A percentile compares a stretch with the other conserved stretches of the same genome.
phyloP scores from a whole-genome alignment of 2,329 filamentous ascomycete species.

The Seiridium unicorne region DNA sequence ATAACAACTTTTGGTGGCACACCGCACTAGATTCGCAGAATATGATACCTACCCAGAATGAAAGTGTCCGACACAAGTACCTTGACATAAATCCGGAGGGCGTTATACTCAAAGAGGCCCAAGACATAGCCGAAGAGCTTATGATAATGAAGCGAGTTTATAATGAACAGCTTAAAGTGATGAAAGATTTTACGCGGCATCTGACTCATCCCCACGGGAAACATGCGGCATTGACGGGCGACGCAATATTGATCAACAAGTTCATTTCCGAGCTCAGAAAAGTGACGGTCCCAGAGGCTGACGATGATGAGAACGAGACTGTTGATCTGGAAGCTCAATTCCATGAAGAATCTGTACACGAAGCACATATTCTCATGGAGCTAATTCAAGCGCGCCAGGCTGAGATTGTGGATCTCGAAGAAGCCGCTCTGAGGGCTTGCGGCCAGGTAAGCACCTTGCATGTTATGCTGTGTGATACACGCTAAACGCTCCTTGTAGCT shows the following conservation, averaged over 20 bases:
- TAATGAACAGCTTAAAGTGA: constrained; percentile 19
- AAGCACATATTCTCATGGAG: background rate
- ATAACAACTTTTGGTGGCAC: constrained; percentile 7
- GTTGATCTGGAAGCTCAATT: background rate
- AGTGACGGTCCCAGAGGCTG: background rate
- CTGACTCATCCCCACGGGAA: background rate
- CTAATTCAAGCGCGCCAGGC: background rate
- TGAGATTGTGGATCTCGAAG: constrained; percentile 18
- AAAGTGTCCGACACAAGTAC: constrained; percentile 4
- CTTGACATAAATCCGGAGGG: constrained; percentile 27
- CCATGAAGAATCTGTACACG: background rate
- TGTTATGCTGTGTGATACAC: background rate
- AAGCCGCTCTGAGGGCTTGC: constrained; percentile 16
- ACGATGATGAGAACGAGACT: background rate
- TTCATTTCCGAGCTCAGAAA: background rate
- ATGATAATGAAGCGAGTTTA: constrained; percentile 29
- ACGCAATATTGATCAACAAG: background rate
- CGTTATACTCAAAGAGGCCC: constrained; percentile 25
- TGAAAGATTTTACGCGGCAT: constrained; percentile 13
- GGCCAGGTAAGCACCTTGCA: constrained; percentile 17
- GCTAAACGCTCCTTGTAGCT: constrained; percentile 13
- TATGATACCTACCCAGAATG: background rate
- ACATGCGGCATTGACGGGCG: background rate
- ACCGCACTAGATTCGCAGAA: constrained; percentile 4
- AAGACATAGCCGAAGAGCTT: constrained; percentile 31